phyloP scores from a whole-genome alignment of 441 rosid species.

The Aleurites moluccanus region DNA sequence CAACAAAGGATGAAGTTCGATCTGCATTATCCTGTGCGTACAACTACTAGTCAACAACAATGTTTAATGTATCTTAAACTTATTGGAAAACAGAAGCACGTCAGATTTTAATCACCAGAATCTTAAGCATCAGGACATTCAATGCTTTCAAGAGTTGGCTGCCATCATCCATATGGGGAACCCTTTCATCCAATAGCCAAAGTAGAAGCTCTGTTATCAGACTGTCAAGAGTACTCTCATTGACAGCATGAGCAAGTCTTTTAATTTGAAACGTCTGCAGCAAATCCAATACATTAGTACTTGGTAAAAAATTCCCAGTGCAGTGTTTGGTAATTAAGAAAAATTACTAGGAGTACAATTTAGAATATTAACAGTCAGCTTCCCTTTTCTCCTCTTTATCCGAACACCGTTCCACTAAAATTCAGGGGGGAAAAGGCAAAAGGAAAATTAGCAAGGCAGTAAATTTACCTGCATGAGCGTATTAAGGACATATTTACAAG shows the following conservation, averaged over 20 bases:
- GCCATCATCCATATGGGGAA: constrained; percentile 99
- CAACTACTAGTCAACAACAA: constrained; percentile 25
- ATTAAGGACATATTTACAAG: constrained; percentile 98
- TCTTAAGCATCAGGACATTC: constrained; percentile 99
- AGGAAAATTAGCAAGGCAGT: background rate
- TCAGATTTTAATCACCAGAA: constrained; percentile 82
- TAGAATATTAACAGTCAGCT: background rate
- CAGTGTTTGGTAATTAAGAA: background rate
- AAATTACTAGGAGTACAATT: background rate
- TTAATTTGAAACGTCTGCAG: constrained; percentile 96
- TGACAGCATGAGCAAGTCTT: constrained; percentile 86
- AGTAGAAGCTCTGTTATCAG: constrained; percentile 99
- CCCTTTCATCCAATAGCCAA: constrained; percentile 99
- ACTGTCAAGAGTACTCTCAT: constrained; percentile 91
- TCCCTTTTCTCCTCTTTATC: background rate
- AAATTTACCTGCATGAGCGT: constrained; percentile 98
- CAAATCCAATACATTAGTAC: constrained; percentile 26
- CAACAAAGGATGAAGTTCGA: constrained; percentile 93
- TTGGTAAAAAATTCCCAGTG: background rate
- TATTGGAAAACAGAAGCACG: constrained; percentile 13
- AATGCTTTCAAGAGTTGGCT: constrained; percentile 98
- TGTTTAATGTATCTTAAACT: constrained; percentile 5
- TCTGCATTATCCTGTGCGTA: constrained; percentile 93
- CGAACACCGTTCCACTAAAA: background rate
- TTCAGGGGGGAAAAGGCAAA: background rate